Base-by-base conservation (phyloP, 768 basidiomycete species). In the Trametes villosa region DNA sequence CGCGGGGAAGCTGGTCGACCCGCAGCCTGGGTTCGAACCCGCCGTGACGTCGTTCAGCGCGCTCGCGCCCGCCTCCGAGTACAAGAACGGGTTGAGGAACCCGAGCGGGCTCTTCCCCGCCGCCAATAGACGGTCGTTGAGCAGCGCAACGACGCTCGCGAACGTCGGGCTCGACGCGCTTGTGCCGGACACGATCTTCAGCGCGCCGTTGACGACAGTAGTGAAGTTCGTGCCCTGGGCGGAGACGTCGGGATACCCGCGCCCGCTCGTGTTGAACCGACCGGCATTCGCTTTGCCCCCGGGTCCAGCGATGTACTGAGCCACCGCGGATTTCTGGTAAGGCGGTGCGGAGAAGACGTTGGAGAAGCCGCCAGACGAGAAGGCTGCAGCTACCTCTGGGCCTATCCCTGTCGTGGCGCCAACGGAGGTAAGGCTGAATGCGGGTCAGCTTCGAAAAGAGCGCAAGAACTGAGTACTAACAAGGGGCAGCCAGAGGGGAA, bases 341-440 rank as follows among this genome's bases (percentile, higher is more conserved):
- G 41, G 12, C 4, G 87, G 88, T n/a, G 77, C 78, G 27, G 57
- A 1, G 69, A 84, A 87, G 82, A 84, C 56, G 65, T 87, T 78
- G 67, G 87, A 89, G 75, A 90, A 92, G 4, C 89, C 89, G 47
- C 89, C 89, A 1, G 87, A 86, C 17, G 87, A 88, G 75, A 89
- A 87, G 63, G 52, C 68, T 0, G 79, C 82, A 0, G 83, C 85
- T 15, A 78, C 77, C 70, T 91, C 89, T 0, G 86, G 87, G 54
- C 85, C 74, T 40, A 83, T 71, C 44, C 60, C 57, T 12, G 68
- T 68, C 2, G 89, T 90, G 9, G 83, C 89, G 9, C 89, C 89
- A 13, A 92, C 89, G 8, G 86, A 66, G 8, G 89, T 91, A 30
- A 67, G 29, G 60, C 63, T 66, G 20, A 22, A 53, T 29, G 55